Evolutionary conservation across 768 basidiomycete genomes (phyloP).

Genomic region (Dictyophora rubrovolvata): DNA sequence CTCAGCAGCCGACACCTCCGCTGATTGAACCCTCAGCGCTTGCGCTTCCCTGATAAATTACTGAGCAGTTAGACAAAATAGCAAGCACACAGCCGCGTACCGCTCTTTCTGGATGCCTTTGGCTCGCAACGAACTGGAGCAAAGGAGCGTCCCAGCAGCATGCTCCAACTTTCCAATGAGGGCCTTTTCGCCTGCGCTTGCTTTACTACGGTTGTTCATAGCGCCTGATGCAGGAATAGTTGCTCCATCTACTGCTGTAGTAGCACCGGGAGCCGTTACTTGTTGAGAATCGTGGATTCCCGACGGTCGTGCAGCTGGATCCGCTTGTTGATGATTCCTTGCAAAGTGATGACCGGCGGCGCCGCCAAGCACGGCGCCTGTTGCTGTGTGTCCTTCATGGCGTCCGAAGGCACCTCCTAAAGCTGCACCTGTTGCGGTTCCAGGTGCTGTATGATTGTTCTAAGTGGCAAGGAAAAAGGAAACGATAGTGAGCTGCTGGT

Average conservation of each 20-base stretch:
- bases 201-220: not conserved
- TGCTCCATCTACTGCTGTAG: not conserved
- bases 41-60: not conserved
- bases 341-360: not conserved
- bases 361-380: not conserved
- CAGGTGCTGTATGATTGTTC: not conserved
- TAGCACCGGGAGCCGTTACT: not conserved
- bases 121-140: slow-evolving; percentile 36
- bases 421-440: not conserved
- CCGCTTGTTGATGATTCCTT: not conserved
- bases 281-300: not conserved
- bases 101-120: slow-evolving; percentile 43
- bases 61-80: not conserved
- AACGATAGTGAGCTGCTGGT: not conserved
- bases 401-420: not conserved
- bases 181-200: slow-evolving; percentile 17
- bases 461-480: not conserved
- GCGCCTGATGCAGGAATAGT: not conserved
- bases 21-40: not conserved
- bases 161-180: slow-evolving; percentile 39
- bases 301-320: not conserved
- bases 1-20: not conserved
- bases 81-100: slow-evolving; percentile 16
- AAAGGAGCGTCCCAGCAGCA: slow-evolving; percentile 33
- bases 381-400: not conserved